A percentile compares a stretch with the other conserved stretches of the same genome.
Evolutionary conservation across 371 early-diverging fungal genomes (phyloP).

Genomic region (Zopfochytrium polystomum): DNA sequence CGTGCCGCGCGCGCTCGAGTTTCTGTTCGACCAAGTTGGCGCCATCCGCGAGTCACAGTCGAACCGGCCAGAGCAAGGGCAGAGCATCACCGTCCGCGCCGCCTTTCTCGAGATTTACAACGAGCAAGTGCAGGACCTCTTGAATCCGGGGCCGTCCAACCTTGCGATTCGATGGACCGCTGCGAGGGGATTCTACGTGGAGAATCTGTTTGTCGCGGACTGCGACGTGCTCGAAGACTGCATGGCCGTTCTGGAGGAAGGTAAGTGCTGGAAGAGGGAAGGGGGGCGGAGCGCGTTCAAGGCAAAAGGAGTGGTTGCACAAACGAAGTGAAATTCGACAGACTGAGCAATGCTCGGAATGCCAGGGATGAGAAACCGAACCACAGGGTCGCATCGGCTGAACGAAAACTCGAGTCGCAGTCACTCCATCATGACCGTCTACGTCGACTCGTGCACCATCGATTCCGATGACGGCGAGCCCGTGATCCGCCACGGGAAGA

Average conservation of each 20-base stretch:
- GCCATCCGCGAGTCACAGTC: not conserved
- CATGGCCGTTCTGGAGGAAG: slow-evolving; percentile 52
- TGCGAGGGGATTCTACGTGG: slow-evolving; percentile 57
- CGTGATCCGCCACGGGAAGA: slow-evolving; percentile 1
- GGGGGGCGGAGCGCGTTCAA: not conserved
- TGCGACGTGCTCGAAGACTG: slow-evolving; percentile 58
- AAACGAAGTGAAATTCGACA: too few relatives aligned
- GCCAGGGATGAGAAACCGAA: slow-evolving; percentile 53
- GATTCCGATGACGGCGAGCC: slow-evolving; percentile 22
- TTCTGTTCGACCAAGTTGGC: slow-evolving; percentile 35
- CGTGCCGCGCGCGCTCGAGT: slow-evolving; percentile 47
- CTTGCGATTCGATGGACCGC: slow-evolving; percentile 53
- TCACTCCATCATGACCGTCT: slow-evolving; percentile 64
- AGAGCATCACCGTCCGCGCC: slow-evolving; percentile 32
- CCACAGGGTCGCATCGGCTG: slow-evolving; percentile 64
- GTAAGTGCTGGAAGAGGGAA: slow-evolving; percentile 23
- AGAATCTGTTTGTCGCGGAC: slow-evolving; percentile 50
- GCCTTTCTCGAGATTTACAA: slow-evolving; percentile 90
- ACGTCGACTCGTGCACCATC: slow-evolving; percentile 30
- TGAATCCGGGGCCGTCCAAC: slow-evolving; percentile 46
- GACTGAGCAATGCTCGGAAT: not conserved
- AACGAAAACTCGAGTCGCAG: slow-evolving; percentile 59
- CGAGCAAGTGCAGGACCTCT: slow-evolving; percentile 92
- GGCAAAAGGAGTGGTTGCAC: too few relatives aligned
- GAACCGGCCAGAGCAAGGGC: not conserved